phyloP scores from a whole-genome alignment of 139 green algal species.

The Eudorina sp. region DNA sequence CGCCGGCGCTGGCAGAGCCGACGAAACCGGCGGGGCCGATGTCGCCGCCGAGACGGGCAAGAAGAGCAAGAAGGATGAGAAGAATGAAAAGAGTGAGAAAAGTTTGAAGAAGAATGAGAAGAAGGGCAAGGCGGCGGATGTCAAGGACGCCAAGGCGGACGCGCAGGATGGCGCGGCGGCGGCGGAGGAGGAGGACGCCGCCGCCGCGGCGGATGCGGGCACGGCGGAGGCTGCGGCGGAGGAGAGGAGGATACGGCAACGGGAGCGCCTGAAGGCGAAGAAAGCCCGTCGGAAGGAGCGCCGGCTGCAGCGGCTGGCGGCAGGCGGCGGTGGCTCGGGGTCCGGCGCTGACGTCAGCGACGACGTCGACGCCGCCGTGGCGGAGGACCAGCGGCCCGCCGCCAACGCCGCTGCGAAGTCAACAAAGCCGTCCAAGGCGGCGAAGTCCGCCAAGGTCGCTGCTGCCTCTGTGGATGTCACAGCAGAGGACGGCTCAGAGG shows the following conservation, averaged over 20 bases:
- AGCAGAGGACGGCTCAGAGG: background rate
- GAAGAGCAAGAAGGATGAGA: background rate
- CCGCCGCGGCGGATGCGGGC: background rate
- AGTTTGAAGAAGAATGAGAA: background rate
- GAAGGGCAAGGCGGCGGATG: background rate
- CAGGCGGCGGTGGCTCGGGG: background rate
- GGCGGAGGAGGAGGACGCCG: background rate
- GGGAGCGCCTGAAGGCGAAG: constrained; percentile 36
- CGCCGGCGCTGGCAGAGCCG: background rate
- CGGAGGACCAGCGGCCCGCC: background rate
- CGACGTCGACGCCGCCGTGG: background rate
- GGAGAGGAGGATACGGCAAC: constrained; percentile 2
- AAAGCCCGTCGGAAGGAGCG: constrained; percentile 31
- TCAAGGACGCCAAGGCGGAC: background rate
- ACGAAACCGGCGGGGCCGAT: background rate
- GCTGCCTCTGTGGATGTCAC: background rate
- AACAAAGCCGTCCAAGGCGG: background rate
- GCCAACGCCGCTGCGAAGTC: background rate
- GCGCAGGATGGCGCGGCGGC: background rate
- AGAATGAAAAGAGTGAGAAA: background rate
- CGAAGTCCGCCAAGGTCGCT: background rate
- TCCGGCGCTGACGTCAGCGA: background rate
- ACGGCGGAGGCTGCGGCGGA: background rate
- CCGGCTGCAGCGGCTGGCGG: background rate
- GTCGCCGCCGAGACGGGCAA: too few species aligned